Conservation (phyloP, 2,329 filamentous ascomycete species). For the Pleurostoma richardsiae region DNA sequence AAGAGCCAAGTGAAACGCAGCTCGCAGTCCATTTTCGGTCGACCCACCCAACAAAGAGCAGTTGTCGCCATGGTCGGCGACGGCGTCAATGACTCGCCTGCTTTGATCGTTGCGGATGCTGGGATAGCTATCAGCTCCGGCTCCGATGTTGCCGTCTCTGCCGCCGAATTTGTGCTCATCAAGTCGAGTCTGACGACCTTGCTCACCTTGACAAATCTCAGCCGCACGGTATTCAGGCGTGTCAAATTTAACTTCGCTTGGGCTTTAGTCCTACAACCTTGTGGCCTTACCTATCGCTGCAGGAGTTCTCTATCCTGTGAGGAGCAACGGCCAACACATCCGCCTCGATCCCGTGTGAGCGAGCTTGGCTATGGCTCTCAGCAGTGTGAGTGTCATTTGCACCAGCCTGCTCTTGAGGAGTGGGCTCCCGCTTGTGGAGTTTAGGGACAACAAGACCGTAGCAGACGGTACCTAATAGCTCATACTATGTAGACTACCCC, state of each 20-base stretch:
- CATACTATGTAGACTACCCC: no score
- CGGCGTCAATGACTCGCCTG: conserved; percentile 66
- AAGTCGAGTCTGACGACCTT: conserved; percentile 53
- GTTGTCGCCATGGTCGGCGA: conserved; percentile 67
- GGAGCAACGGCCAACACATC: conserved; percentile 27
- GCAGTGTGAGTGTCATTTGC: conserved; percentile 57
- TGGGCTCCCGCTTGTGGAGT: conserved; percentile 33
- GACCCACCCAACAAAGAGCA: conserved; percentile 26
- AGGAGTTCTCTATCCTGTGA: conserved; percentile 58
- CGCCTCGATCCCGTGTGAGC: conserved; percentile 35
- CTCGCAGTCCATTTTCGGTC: conserved; percentile 1
- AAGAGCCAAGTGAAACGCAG: conserved; percentile 8
- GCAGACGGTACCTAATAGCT: not conserved
- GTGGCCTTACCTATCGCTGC: conserved; percentile 61
- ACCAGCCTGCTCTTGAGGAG: conserved; percentile 54
- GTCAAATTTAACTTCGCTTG: conserved; percentile 66
- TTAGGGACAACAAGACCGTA: conserved; percentile 11
- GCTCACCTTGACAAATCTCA: conserved; percentile 54
- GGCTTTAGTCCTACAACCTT: conserved; percentile 61
- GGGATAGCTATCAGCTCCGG: conserved; percentile 65
- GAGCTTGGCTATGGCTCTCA: conserved; percentile 58
- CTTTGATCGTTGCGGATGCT: conserved; percentile 60
- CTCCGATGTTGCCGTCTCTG: conserved; percentile 62
- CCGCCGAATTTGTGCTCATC: conserved; percentile 62
- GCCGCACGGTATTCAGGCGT: conserved; percentile 55